Base-by-base conservation (phyloP, 1,139 yeast species). In the Sugiyamaella xylanicola region DNA sequence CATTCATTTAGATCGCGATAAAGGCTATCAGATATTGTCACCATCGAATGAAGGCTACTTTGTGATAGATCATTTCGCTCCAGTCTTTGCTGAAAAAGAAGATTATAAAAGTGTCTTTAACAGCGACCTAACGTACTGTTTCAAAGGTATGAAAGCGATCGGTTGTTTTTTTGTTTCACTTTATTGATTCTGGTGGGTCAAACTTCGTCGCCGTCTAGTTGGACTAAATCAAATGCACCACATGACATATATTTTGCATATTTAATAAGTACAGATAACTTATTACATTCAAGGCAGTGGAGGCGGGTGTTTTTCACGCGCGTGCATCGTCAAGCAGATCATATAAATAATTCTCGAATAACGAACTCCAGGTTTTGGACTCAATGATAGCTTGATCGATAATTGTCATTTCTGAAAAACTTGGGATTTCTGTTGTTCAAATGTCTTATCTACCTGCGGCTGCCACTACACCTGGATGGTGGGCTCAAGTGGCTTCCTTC, bases 401-500 rank as follows among this genome's bases (percentile, higher is more conserved):
- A n/a, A n/a, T n/a, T n/a, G n/a, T n/a, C n/a, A n/a, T n/a, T n/a
- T n/a, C n/a, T n/a, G n/a, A n/a, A n/a, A 32, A 16, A 32, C 41
- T 19, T 37, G 41, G 29, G 9, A 5, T 25, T 25, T 5, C 29
- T 5, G 8, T 5, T 25, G 29, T 25, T 5, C 5, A 9, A 25
- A 44, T 44, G 48, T 27, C 48, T 8, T 8, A 16, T 21, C 22
- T 42, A 4, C 43, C 48, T 32, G 51, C 36, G 35, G 36, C 44
- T 37, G 50, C 54, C 16, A 43, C 25, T 25, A 29, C 47, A 15
- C 22, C 44, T 37, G 55, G 51, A 16, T 55, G 57, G 57, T 55
- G 55, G 57, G 47, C 51, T 13, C 55, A 55, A 19, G 55, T 51
- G 8, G 53, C 55, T n/a, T 51, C 55, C 4, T 41, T 55, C 37